These are phyloP conservation scores for Elongisporangium anandrum DNA, from an alignment of 352 stramenopile genomes.

Conservation along the genomic window DNA sequence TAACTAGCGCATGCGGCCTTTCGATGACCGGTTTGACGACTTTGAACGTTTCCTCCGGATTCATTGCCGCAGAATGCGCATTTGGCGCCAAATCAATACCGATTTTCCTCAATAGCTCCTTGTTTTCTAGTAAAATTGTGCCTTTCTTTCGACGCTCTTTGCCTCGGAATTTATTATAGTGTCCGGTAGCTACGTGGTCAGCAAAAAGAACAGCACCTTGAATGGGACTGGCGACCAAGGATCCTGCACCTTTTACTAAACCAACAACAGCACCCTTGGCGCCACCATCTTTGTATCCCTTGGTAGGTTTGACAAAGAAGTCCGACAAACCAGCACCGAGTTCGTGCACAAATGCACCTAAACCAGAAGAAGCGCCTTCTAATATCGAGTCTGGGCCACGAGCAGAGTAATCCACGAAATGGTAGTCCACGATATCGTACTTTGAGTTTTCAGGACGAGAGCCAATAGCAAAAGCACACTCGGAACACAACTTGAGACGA, in stretches of 20 bases:
- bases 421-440: conserved; percentile 53
- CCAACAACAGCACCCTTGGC: conserved; percentile 57
- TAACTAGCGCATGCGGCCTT: not conserved
- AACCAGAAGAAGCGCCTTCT: conserved; percentile 41
- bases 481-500: conserved; percentile 43
- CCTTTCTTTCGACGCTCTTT: conserved; percentile 42
- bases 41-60: conserved; percentile 31
- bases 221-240: conserved; percentile 49
- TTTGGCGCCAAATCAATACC: conserved; percentile 32
- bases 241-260: conserved; percentile 45
- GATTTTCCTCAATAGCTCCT: conserved; percentile 30
- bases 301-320: conserved; percentile 49
- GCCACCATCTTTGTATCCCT: conserved; percentile 58
- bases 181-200: conserved; percentile 58
- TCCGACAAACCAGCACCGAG: conserved; percentile 59
- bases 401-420: conserved; percentile 53
- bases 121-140: conserved; percentile 41
- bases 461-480: conserved; percentile 50
- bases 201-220: conserved; percentile 57
- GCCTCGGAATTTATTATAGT: conserved; percentile 46
- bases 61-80: conserved; percentile 49
- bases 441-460: conserved; percentile 38
- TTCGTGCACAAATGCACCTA: conserved; percentile 59
- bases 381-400: conserved; percentile 51
- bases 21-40: not conserved